Evolutionary conservation across 1,284 basidiomycete species (phyloP), one percentile per base, ranked within the genome.

Genomic region (Coniophora puteana): DNA sequence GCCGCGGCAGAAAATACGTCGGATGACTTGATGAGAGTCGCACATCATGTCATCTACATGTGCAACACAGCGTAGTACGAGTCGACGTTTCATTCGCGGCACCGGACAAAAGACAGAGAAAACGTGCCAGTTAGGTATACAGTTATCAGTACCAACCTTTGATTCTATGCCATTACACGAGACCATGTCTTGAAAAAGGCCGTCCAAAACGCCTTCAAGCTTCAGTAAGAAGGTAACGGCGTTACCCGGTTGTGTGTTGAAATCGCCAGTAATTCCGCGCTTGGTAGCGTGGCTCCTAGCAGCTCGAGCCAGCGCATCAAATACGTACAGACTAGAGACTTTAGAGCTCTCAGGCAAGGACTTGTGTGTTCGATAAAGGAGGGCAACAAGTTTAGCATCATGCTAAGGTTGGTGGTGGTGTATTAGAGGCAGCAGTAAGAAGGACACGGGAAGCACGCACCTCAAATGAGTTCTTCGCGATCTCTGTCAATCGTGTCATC

Each of bases 301-400:
- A 13, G 85, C 89, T 42, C 93, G 80, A 32, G 89, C 78, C 46
- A 96, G 73, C 13, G 92, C 88, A 65, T 96, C 93, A 59, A 96
- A 89, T 31, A 85, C 81, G 64, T 96, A 96, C 43, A 96, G 71
- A 63, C 88, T 90, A 34, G 78, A 81, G 46, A 93, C 78, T 58
- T 95, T 93, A 48, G 72, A 66, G 14, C 73, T 58, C 8, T 76
- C 61, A 4, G 79, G 67, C 21, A 94, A 70, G 8, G 79, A 78
- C 59, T 85, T 88, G 68, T 95, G 92, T 11, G 84, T 84, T 40
- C 86, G 83, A 61, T 88, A 93, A 29, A 96, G 73, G 39, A 81
- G 75, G 22, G 90, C 88, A 36, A 95, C 87, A 40, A 95, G 70
- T 54, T 89, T 79, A 6, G 88, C 86, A 64, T 94, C 91, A 50